These are phyloP conservation scores for Arachnomyces sp. DNA, from an alignment of 2,329 filamentous ascomycete genomes.

Conservation along the genomic window DNA sequence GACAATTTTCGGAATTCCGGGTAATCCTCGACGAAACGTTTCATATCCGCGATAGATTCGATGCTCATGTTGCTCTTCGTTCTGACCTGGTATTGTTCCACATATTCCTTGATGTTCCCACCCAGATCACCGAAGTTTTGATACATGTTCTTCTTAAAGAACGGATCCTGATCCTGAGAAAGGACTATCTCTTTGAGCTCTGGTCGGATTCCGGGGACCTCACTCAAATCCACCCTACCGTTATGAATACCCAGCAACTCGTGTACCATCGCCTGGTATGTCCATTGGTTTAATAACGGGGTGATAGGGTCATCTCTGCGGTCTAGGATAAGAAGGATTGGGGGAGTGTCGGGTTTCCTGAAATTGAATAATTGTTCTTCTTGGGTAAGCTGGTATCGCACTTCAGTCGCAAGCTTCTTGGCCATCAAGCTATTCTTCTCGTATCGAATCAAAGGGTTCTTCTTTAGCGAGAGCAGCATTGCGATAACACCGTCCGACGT, in stretches of 20 bases:
- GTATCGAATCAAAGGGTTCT: conserved; percentile 90
- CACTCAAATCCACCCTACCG: conserved; percentile 80
- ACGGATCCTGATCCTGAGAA: conserved; percentile 93
- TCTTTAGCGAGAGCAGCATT: conserved; percentile 80
- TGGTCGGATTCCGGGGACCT: conserved; percentile 72
- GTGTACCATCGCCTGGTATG: conserved; percentile 99
- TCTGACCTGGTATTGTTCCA: conserved; percentile 94
- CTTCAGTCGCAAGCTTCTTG: conserved; percentile 87
- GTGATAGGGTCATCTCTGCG: conserved; percentile 91
- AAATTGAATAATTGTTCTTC: conserved; percentile 97
- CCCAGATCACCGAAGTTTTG: conserved; percentile 94
- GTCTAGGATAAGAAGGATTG: conserved; percentile 83
- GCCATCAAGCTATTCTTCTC: conserved; percentile 82
- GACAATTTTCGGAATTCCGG: conserved; percentile 95
- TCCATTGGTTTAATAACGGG: conserved; percentile 92
- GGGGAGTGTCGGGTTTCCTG: conserved; percentile 84
- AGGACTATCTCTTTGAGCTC: conserved; percentile 91
- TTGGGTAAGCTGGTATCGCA: conserved; percentile 86
- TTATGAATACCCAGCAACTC: conserved; percentile 90
- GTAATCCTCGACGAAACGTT: conserved; percentile 97
- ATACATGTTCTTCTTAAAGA: conserved; percentile 99
- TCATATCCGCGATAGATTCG: conserved; percentile 97
- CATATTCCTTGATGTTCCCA: conserved; percentile 96
- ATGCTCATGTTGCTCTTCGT: conserved; percentile 96
- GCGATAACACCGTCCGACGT: conserved; percentile 82